Percentiles rank a stretch among this genome's conserved stretches.
Conservation (phyloP, 2,329 filamentous ascomycete species). For the Penicillium sp. region DNA sequence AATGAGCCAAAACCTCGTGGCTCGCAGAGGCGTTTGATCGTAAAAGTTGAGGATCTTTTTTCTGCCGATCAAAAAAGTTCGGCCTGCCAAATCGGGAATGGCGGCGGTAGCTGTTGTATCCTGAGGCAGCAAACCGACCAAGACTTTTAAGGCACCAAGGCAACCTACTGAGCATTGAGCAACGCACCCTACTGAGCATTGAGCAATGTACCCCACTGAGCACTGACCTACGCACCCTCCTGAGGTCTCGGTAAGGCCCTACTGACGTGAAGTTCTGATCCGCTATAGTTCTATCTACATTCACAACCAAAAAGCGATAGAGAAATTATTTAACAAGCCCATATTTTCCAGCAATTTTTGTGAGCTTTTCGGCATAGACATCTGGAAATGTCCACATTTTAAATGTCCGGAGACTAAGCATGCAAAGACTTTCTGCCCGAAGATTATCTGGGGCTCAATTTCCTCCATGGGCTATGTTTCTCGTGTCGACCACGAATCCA, state of each 20-base stretch:
- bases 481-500: not conserved
- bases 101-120: conserved; percentile 19
- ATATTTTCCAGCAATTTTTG: not conserved
- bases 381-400: not conserved
- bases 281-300: too few relatives aligned
- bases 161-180: too few relatives aligned
- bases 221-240: too few relatives aligned
- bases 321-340: not conserved
- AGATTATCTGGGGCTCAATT: not conserved
- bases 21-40: conserved; percentile 8
- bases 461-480: not conserved
- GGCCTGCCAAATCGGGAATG: conserved; percentile 21
- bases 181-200: too few relatives aligned
- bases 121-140: conserved; percentile 14
- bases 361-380: not conserved
- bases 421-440: not conserved
- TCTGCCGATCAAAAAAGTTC: conserved; percentile 30
- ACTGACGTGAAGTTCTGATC: too few relatives aligned
- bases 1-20: conserved; percentile 6
- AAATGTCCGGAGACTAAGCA: not conserved
- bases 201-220: too few relatives aligned
- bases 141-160: not conserved
- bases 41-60: conserved; percentile 27
- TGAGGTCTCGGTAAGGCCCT: too few relatives aligned
- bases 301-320: too few relatives aligned